These are phyloP conservation scores for Colletotrichum caudatum DNA, from an alignment of 2,329 filamentous ascomycete genomes.

Conservation along the genomic window DNA sequence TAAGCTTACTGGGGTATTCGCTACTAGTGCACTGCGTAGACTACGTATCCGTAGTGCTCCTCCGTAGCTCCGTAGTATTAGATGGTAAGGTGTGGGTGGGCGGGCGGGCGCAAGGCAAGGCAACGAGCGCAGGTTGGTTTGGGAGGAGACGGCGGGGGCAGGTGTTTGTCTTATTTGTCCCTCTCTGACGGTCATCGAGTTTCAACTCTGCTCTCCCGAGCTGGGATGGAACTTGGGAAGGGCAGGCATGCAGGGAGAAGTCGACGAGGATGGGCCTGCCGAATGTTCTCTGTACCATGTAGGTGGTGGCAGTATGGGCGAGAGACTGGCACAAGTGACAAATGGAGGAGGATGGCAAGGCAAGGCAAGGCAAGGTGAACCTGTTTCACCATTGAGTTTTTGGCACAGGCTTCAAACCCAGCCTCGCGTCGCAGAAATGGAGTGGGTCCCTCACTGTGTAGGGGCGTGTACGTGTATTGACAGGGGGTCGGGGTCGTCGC, in stretches of 20 bases:
- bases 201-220: conserved; percentile 36
- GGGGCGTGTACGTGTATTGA: not conserved
- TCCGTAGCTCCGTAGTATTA: too few relatives aligned
- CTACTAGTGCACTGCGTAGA: too few relatives aligned
- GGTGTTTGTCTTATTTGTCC: conserved; percentile 16
- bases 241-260: conserved; percentile 21
- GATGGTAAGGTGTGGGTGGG: too few relatives aligned
- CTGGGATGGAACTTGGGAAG: conserved; percentile 28
- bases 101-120: not conserved
- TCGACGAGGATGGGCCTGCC: conserved; percentile 28
- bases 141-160: not conserved
- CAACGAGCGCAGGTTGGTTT: not conserved
- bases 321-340: conserved; percentile 24
- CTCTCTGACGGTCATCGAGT: conserved; percentile 29
- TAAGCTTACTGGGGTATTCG: not conserved
- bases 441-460: not conserved
- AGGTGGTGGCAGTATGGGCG: not conserved
- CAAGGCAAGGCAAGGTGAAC: conserved; percentile 39
- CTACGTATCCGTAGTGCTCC: too few relatives aligned
- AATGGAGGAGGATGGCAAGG: conserved; percentile 24
- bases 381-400: conserved; percentile 40
- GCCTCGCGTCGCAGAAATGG: conserved; percentile 38
- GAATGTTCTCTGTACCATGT: too few relatives aligned
- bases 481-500: not conserved
- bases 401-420: conserved; percentile 42